These are phyloP conservation scores for Candida coleopterorum DNA, from an alignment of 805 yeast genomes.

Conservation along the genomic window DNA sequence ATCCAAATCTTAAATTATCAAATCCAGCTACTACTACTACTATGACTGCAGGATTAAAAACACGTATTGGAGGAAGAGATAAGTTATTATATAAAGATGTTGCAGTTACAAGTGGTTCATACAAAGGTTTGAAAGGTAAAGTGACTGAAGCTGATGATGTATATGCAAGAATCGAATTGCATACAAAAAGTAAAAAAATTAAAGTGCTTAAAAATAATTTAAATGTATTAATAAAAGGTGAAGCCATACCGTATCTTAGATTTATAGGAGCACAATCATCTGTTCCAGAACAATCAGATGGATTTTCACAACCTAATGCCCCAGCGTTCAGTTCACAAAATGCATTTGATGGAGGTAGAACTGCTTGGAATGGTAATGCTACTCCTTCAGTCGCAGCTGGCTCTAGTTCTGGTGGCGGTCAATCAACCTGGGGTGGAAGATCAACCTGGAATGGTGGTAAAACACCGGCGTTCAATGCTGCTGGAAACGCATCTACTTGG, in stretches of 20 bases:
- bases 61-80: conserved; percentile 70
- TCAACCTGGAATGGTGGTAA: conserved; percentile 48
- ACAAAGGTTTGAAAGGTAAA: conserved; percentile 91
- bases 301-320: conserved; percentile 16
- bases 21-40: no score
- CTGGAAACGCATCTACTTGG: conserved; percentile 22
- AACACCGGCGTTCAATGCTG: conserved; percentile 34
- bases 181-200: conserved; percentile 83
- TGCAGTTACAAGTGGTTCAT: conserved; percentile 83
- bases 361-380: conserved; percentile 44
- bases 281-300: conserved; percentile 4
- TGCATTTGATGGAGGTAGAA: conserved; percentile 27
- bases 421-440: conserved; percentile 26
- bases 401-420: no score
- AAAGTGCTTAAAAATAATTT: conserved; percentile 78
- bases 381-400: conserved; percentile 19
- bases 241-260: conserved; percentile 72
- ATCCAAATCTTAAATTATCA: conserved; percentile 73
- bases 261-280: conserved; percentile 51
- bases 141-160: conserved; percentile 92
- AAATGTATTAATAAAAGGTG: conserved; percentile 66
- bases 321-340: conserved; percentile 30
- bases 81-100: conserved; percentile 79
- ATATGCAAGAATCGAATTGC: conserved; percentile 87
- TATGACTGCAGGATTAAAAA: conserved; percentile 34